Base-by-base conservation (phyloP, 768 basidiomycete species). In the Chlorophyllum brunneum region DNA sequence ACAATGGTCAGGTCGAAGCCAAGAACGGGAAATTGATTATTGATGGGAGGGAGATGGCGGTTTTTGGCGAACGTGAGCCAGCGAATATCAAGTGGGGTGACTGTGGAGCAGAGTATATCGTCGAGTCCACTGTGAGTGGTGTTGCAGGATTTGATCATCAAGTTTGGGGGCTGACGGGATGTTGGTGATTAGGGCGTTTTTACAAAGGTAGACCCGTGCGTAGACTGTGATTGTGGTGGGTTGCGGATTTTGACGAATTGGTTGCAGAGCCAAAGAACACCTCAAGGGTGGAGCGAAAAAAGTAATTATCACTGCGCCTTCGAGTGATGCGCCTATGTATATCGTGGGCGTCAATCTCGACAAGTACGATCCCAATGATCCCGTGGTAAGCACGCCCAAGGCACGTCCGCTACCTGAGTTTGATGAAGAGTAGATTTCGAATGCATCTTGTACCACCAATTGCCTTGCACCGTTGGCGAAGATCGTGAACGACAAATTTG, bases 381-480 rank as follows among this genome's bases (percentile, higher is more conserved):
- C 76, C 33, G 88, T 50, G 41, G 10, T 55, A 18, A 51, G 38
- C 5, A 13, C 18, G 2, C n/a, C 37, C 16, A 20, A 11, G n/a
- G 20, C 2, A 5, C 37, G 29, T 40, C 3, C 10, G 16, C 38
- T n/a, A 13, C 24, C 36, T 48, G 16, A 34, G 31, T 24, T 30
- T 26, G 40, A 50, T 51, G 9, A 30, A 47, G 51, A 42, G 38
- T 60, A 86, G 83, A 91, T 98, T 72, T 99, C 95, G 61, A 98
- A 98, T 74, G 95, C 95, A 24, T 98, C 95, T n/a, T 98, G 95
- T 84, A 98, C 95, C 40, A 99, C 95, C 70, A 99, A 99, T 86
- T 99, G 95, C 74, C 83, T 99, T 52, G 95, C 95, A 11, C 93
- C 97, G 56, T 83, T 99, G 56, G 95, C 95, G 69, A 99, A 99